These are phyloP conservation scores for Alternaria consortialis DNA, from an alignment of 2,329 filamentous ascomycete species.

Conservation along the genomic window DNA sequence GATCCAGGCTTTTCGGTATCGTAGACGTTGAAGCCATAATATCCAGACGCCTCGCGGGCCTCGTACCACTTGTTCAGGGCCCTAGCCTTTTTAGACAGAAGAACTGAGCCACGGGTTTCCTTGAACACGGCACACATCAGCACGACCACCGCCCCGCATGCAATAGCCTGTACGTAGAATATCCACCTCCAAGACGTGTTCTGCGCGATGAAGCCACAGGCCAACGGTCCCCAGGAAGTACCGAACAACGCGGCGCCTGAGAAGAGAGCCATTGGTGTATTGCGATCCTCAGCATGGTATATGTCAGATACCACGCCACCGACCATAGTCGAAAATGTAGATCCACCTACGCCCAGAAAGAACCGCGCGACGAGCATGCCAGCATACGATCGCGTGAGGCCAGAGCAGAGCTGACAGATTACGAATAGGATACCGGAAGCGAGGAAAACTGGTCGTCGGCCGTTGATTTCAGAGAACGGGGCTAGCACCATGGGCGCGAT, in stretches of 20 bases:
- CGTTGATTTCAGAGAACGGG: conserved; percentile 88
- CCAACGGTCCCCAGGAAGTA: conserved; percentile 79
- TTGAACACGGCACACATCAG: conserved; percentile 75
- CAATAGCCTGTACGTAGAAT: conserved; percentile 85
- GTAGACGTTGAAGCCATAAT: conserved; percentile 62
- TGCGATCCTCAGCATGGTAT: conserved; percentile 79
- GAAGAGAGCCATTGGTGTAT: conserved; percentile 90
- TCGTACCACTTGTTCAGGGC: conserved; percentile 83
- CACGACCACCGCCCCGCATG: conserved; percentile 69
- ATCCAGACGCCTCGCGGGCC: conserved; percentile 71
- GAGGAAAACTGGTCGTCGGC: conserved; percentile 83
- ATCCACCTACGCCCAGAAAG: conserved; percentile 78
- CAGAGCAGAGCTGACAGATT: conserved; percentile 75
- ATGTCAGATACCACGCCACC: conserved; percentile 92
- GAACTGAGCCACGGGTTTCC: conserved; percentile 82
- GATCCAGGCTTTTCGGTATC: conserved; percentile 31
- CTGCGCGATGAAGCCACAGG: conserved; percentile 74
- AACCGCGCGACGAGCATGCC: conserved; percentile 81
- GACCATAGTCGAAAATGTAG: conserved; percentile 85
- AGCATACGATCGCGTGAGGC: conserved; percentile 71
- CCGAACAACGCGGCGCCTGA: conserved; percentile 80
- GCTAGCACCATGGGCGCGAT: conserved; percentile 87
- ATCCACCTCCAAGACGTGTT: conserved; percentile 82
- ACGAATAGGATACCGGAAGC: conserved; percentile 76
- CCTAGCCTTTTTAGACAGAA: conserved; percentile 78